Evolutionary conservation across 495 filamentous ascomycete genomes (phyloP), one percentile per base, ranked within the genome.

Genomic region (Ascodesmis nigricans): DNA sequence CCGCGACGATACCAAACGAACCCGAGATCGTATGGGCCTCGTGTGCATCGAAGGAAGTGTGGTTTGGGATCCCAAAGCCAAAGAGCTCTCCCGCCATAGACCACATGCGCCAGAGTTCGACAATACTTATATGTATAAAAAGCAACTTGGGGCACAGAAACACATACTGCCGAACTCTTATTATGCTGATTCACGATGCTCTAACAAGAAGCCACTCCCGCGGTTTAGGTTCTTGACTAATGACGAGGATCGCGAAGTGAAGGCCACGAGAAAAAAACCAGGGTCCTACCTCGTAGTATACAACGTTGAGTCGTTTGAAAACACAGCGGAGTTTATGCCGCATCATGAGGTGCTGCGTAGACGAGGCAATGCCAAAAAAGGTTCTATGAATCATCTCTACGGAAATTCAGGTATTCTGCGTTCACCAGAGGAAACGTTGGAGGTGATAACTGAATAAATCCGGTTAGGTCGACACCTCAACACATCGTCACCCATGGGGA

Each of bases 221-320:
- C 58, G 57, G 2, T 73, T 73, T 42, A 44, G 60, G 11, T 40
- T 47, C 1, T 58, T 73, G 22, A 68, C 58, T 3, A 71, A 57
- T 13, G 68, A 73, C 35, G 68, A 71, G 26, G 68, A 71, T 3
- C 51, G 68, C 34, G 68, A 73, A 44, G 59, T 50, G 34, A 73
- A 72, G 44, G 68, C 68, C 8, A 55, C 66, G 28, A 50, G 47
- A 5, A 55, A 55, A 21, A 54, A 49, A 24, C 66, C 68, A 1
- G 68, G 68, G 6, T 71, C 65, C 3, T 73, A 65, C 49, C 55
- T 66, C 46, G 63, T 73, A 21, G 47, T 73, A 14, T 59, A 60
- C 26, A 59, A 63, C 18, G 66, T 63, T 4, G 59, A 62, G 23
- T 72, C 65, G 47, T n/a, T n/a, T n/a, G n/a, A n/a, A n/a, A n/a